Percentiles rank a stretch among this genome's conserved stretches.
phyloP scores from a whole-genome alignment of 2,329 filamentous ascomycete genomes.

The Curvularia lunata region DNA sequence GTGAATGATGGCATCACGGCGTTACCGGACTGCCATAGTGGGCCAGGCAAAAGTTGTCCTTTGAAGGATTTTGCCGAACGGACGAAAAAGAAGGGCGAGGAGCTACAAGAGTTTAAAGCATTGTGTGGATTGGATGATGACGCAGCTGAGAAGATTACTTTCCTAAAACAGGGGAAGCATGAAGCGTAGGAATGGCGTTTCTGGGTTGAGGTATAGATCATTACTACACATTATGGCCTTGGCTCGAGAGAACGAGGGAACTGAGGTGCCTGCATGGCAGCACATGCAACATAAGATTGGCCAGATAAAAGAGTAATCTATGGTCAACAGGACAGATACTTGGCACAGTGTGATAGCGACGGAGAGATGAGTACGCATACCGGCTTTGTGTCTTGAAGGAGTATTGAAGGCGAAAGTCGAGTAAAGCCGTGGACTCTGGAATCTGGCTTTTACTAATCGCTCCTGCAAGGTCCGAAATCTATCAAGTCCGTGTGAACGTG shows the following conservation, averaged over 20 bases:
- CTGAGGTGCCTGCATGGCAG: neutral
- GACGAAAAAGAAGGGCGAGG: conserved; percentile 50
- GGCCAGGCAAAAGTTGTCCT: conserved; percentile 58
- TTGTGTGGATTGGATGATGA: conserved; percentile 56
- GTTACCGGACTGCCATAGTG: conserved; percentile 55
- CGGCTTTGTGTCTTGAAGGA: neutral
- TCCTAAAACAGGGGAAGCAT: conserved; percentile 53
- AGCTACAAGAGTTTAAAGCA: conserved; percentile 57
- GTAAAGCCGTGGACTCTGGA: neutral
- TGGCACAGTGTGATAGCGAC: neutral
- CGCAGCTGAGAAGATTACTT: conserved; percentile 54
- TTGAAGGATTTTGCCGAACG: conserved; percentile 53
- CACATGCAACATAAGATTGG: neutral
- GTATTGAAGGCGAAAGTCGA: neutral
- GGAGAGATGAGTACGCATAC: neutral
- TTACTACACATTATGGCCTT: neutral
- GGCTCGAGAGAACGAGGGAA: neutral
- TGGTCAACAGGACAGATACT: neutral
- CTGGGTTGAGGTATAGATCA: neutral
- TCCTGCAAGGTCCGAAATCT: neutral
- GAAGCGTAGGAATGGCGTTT: neutral
- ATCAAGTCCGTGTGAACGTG: neutral
- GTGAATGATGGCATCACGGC: conserved; percentile 64
- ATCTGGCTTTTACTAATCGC: neutral
- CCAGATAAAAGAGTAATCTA: too few relatives aligned